These are phyloP conservation scores for Aspergillus pseudotamarii DNA, from an alignment of 2,329 filamentous ascomycete species.

Conservation along the genomic window DNA sequence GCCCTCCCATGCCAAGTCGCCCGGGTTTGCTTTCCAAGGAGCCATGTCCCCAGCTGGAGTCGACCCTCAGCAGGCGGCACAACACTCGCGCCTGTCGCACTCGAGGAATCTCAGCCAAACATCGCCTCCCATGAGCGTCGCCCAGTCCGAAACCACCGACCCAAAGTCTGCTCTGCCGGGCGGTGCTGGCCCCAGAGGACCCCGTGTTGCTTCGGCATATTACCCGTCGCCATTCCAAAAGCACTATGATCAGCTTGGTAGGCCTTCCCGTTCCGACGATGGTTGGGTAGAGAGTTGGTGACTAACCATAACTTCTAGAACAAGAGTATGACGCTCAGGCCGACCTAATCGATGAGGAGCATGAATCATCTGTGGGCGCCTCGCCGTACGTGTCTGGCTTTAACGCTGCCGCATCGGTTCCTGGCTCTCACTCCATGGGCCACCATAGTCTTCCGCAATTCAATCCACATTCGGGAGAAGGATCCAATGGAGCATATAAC, in stretches of 20 bases:
- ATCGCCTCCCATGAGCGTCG: conserved; percentile 38
- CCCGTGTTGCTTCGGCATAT: conserved; percentile 57
- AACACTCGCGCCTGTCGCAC: conserved; percentile 49
- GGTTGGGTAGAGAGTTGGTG: background rate
- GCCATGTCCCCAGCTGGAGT: conserved; percentile 64
- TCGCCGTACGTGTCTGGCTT: conserved; percentile 65
- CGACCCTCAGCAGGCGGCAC: conserved; percentile 49
- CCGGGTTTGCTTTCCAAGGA: conserved; percentile 62
- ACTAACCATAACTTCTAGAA: conserved; percentile 62
- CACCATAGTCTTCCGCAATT: conserved; percentile 47
- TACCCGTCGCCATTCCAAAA: conserved; percentile 89
- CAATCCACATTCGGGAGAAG: conserved; percentile 41
- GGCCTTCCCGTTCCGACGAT: conserved; percentile 60
- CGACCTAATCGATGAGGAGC: conserved; percentile 85
- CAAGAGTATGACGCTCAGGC: conserved; percentile 93
- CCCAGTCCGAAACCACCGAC: conserved; percentile 41
- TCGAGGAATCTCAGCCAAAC: conserved; percentile 38
- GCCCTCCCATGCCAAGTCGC: conserved; percentile 64
- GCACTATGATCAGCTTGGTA: conserved; percentile 94
- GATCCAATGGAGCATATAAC: conserved; percentile 44
- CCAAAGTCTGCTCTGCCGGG: conserved; percentile 36
- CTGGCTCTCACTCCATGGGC: conserved; percentile 44
- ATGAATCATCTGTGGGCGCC: conserved; percentile 68
- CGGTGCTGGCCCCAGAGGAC: conserved; percentile 27
- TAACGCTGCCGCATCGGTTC: conserved; percentile 43